A percentile compares a stretch with the other conserved stretches of the same genome.
Evolutionary conservation across 306 rosid genomes (phyloP).

Genomic region (Canavalia ensiformis): DNA sequence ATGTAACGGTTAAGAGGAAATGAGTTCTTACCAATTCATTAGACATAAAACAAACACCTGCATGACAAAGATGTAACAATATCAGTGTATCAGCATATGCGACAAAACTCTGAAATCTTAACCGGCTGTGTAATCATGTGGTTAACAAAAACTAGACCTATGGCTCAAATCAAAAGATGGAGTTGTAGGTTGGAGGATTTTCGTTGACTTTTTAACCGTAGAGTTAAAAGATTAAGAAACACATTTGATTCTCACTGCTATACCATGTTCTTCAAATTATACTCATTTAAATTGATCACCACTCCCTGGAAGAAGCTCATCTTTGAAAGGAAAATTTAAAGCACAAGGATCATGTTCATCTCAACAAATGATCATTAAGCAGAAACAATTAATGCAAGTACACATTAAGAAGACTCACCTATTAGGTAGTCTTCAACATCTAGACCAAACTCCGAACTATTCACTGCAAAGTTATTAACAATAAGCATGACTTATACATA

Average conservation of each 20-base stretch:
- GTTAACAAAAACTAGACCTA: constrained; percentile 19
- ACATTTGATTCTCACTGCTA: constrained; percentile 16
- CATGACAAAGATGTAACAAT: constrained; percentile 42
- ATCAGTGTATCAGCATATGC: constrained; percentile 41
- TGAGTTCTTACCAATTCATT: constrained; percentile 83
- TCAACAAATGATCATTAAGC: constrained; percentile 21
- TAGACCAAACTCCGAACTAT: constrained; percentile 72
- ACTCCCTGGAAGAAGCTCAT: constrained; percentile 31
- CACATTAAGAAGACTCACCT: constrained; percentile 62
- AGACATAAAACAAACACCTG: constrained; percentile 98
- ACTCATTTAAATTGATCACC: constrained; percentile 34
- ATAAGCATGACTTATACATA: constrained; percentile 10
- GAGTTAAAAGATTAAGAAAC: constrained; percentile 19
- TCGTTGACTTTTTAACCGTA: background rate
- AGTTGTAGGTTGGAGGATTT: constrained; percentile 4
- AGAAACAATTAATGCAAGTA: constrained; percentile 34
- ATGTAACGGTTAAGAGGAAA: background rate
- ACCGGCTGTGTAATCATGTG: constrained; percentile 14
- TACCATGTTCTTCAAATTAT: constrained; percentile 28
- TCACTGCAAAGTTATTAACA: constrained; percentile 66
- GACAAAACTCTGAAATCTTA: constrained; percentile 2
- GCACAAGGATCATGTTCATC: constrained; percentile 16
- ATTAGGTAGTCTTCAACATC: constrained; percentile 92
- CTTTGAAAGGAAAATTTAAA: background rate
- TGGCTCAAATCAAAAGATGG: constrained; percentile 25